These are phyloP conservation scores for Prunus dulcis DNA, from an alignment of 306 rosid genomes.

Conservation along the genomic window DNA sequence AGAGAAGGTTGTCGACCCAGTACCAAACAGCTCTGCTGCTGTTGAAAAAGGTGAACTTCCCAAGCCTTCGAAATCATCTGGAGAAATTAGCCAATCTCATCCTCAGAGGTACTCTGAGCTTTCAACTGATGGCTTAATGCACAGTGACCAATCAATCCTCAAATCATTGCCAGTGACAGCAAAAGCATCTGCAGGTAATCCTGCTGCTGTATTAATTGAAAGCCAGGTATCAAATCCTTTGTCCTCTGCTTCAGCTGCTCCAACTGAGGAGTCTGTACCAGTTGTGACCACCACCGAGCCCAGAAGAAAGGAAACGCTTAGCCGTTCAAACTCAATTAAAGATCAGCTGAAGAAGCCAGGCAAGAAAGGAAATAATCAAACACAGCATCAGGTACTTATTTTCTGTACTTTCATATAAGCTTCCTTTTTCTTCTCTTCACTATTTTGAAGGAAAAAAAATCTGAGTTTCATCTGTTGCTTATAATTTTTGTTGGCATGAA, in stretches of 20 bases:
- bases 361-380: conserved; percentile 48
- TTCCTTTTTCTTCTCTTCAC: not conserved
- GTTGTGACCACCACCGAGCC: conserved; percentile 42
- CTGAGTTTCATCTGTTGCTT: not conserved
- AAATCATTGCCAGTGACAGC: conserved; percentile 27
- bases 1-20: conserved; percentile 37
- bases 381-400: conserved; percentile 59
- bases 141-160: conserved; percentile 29
- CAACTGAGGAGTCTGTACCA: conserved; percentile 37
- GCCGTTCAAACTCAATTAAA: conserved; percentile 55
- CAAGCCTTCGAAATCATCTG: conserved; percentile 36
- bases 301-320: conserved; percentile 46
- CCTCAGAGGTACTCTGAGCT: conserved; percentile 33
- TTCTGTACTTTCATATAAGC: conserved; percentile 7
- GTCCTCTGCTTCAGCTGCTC: conserved; percentile 25
- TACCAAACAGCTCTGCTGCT: conserved; percentile 29
- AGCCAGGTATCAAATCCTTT: conserved; percentile 23
- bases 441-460: conserved; percentile 6
- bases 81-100: conserved; percentile 35
- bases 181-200: conserved; percentile 30
- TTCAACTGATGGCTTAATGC: conserved; percentile 27
- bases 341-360: conserved; percentile 58
- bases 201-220: conserved; percentile 37
- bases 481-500: conserved; percentile 1
- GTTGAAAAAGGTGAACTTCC: conserved; percentile 47